A percentile compares a stretch with the other conserved stretches of the same genome.
phyloP scores from a whole-genome alignment of 139 green algal genomes.

The Micractinium sp. region DNA sequence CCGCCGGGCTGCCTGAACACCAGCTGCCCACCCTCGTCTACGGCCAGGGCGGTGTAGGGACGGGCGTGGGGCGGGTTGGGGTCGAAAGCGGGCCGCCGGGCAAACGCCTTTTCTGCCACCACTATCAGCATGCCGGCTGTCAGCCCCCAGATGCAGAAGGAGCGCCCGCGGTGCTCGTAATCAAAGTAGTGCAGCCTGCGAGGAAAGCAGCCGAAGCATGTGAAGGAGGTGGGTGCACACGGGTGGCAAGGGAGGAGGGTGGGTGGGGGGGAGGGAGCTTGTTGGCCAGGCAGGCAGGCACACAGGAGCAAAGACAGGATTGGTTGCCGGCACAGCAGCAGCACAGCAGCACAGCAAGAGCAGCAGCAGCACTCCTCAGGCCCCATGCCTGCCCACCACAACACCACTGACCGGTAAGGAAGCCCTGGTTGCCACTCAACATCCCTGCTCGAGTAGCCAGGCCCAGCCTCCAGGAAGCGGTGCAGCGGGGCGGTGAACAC shows the following conservation, averaged over 20 bases:
- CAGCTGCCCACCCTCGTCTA: slow-evolving; percentile 23
- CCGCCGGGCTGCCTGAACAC: slow-evolving; percentile 12
- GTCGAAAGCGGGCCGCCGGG: slow-evolving; percentile 44
- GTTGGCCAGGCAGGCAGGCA: not conserved
- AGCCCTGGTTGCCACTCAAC: slow-evolving; percentile 49
- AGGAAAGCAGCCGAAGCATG: not conserved
- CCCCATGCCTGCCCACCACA: not conserved
- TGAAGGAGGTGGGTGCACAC: too few relatives aligned
- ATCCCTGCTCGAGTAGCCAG: slow-evolving; percentile 41
- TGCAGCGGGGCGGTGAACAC: slow-evolving; percentile 70
- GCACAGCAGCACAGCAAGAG: too few relatives aligned
- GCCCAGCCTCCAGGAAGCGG: slow-evolving; percentile 45
- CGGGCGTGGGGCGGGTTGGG: slow-evolving; percentile 33
- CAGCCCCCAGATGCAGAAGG: slow-evolving; percentile 69
- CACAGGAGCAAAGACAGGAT: too few relatives aligned
- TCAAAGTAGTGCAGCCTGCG: slow-evolving; percentile 49
- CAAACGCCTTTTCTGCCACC: slow-evolving; percentile 51
- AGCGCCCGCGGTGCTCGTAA: not conserved
- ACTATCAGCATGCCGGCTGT: slow-evolving; percentile 69
- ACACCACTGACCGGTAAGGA: slow-evolving; percentile 36
- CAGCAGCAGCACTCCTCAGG: too few relatives aligned
- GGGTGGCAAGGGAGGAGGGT: not conserved
- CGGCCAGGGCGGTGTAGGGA: slow-evolving; percentile 36
- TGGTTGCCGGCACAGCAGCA: too few relatives aligned
- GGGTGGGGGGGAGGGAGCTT: too few relatives aligned